Evolutionary conservation across 1,284 basidiomycete genomes (phyloP), one percentile per base, ranked within the genome.

Genomic region (Naganishia sp.): DNA sequence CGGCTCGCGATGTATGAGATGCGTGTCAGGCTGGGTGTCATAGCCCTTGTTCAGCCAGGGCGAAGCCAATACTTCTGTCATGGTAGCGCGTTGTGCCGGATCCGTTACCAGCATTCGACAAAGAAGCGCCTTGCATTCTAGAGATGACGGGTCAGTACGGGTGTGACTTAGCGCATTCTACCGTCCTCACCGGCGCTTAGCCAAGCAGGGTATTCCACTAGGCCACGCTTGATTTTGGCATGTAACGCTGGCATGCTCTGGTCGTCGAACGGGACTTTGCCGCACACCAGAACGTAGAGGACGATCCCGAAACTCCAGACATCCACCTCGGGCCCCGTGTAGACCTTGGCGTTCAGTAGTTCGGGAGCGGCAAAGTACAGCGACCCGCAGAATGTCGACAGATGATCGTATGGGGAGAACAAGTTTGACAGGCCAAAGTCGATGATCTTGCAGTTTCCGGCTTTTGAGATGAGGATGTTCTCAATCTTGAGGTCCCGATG

Each of bases 291-390:
- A 15, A 97, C 94, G 75, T 98, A 99, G 11, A 99, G 85, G 9
- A 99, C 95, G 68, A 99, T 94, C 6, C 96, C 95, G 72, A 98
- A 98, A 75, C 92, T 95, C 95, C 96, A 99, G 0, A 98, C 89
- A 75, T 99, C 96, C 66, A 99, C 95, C 78, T 99, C 95, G 11
- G 95, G 95, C 0, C 95, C 95, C 0, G 92, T 94, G 78, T 99
- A 99, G 25, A 92, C 88, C 77, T 93, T 93, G 44, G 95, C 95
- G 75, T 98, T 97, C 64, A 99, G 86, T 36, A 99, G 83, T 78
- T 99, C 94, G 3, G 95, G 96, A 0, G 95, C 95, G 48, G 95
- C 94, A 81, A 99, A 99, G 82, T 99, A 99, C 21, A 99, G 83
- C 1, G 92, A 96, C 28, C 95, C 94, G 74, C 95, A 99, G 78